Percentiles rank a stretch among this genome's conserved stretches.
phyloP scores from a whole-genome alignment of 2,329 filamentous ascomycete species.

The Rasamsonia emersonii region DNA sequence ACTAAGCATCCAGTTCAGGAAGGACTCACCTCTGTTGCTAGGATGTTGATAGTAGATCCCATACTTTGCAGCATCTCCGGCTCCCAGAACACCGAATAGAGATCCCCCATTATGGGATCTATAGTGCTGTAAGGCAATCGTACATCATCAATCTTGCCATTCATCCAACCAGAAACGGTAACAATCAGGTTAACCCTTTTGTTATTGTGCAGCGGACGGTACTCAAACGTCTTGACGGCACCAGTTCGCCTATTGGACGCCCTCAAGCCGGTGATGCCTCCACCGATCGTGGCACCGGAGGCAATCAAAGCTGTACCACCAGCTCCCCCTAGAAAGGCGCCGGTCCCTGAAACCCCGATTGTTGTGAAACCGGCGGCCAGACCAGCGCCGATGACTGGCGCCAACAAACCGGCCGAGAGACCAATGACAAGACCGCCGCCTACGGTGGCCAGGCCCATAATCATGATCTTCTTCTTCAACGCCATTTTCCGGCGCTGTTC shows the following conservation, averaged over 20 bases:
- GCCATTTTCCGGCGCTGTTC: slow-evolving; percentile 73
- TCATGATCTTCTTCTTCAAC: slow-evolving; percentile 73
- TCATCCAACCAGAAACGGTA: slow-evolving; percentile 97
- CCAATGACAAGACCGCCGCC: slow-evolving; percentile 93
- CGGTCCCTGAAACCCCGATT: slow-evolving; percentile 82
- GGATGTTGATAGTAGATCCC: slow-evolving; percentile 96
- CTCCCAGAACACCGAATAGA: slow-evolving; percentile 96
- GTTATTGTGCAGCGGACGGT: slow-evolving; percentile 93
- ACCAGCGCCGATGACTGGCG: slow-evolving; percentile 88
- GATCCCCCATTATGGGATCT: slow-evolving; percentile 94
- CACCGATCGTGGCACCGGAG: slow-evolving; percentile 75
- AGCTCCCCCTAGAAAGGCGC: slow-evolving; percentile 80
- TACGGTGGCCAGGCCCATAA: slow-evolving; percentile 95
- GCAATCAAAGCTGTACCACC: slow-evolving; percentile 93
- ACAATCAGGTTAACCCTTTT: slow-evolving; percentile 94
- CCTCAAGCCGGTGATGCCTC: slow-evolving; percentile 74
- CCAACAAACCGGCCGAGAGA: slow-evolving; percentile 81
- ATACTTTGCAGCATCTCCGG: slow-evolving; percentile 96
- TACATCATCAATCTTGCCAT: slow-evolving; percentile 93
- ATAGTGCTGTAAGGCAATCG: slow-evolving; percentile 92
- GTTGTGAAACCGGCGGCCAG: slow-evolving; percentile 91
- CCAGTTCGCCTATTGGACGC: slow-evolving; percentile 84
- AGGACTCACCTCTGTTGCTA: slow-evolving; percentile 86
- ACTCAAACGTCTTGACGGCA: slow-evolving; percentile 92
- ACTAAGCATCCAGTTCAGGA: too few relatives aligned